A percentile compares a stretch with the other conserved stretches of the same genome.
Conservation (phyloP, 2,329 filamentous ascomycete genomes). For the Pseudogymnoascus sp. region DNA sequence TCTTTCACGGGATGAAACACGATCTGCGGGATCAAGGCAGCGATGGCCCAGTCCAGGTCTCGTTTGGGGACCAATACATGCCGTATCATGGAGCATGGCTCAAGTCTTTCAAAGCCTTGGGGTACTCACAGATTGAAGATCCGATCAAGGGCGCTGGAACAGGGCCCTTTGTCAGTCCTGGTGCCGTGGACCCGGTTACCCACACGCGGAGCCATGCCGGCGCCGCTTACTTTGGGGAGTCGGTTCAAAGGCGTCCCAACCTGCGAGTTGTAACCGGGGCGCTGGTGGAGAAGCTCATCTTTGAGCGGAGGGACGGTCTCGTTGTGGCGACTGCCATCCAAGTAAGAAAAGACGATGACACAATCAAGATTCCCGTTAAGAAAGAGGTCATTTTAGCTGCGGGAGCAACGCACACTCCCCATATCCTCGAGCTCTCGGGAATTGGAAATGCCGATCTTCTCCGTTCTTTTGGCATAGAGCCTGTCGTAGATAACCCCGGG, state of each 20-base stretch:
- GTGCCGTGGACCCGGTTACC: constrained; percentile 15
- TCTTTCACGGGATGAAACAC: not conserved
- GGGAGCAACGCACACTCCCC: constrained; percentile 24
- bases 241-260: constrained; percentile 39
- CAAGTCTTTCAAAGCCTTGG: constrained; percentile 11
- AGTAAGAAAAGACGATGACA: constrained; percentile 11
- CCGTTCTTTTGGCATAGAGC: constrained; percentile 15
- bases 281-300: constrained; percentile 65
- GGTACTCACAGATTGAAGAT: constrained; percentile 9
- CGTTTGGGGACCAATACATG: constrained; percentile 13
- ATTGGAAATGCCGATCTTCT: constrained; percentile 21
- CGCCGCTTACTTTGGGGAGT: constrained; percentile 19
- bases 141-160: constrained; percentile 10
- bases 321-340: not conserved
- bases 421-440: constrained; percentile 30
- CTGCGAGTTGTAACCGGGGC: constrained; percentile 77
- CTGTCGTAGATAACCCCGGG: constrained; percentile 16
- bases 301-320: constrained; percentile 7
- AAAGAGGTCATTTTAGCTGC: constrained; percentile 26
- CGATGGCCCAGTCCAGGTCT: constrained; percentile 14
- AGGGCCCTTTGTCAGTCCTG: constrained; percentile 27
- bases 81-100: constrained; percentile 13
- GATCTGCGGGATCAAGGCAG: constrained; percentile 10
- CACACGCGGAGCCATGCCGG: constrained; percentile 19
- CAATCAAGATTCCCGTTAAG: constrained; percentile 15